These are phyloP conservation scores for Dichomitus squalens DNA, from an alignment of 1,284 basidiomycete species.

Conservation along the genomic window DNA sequence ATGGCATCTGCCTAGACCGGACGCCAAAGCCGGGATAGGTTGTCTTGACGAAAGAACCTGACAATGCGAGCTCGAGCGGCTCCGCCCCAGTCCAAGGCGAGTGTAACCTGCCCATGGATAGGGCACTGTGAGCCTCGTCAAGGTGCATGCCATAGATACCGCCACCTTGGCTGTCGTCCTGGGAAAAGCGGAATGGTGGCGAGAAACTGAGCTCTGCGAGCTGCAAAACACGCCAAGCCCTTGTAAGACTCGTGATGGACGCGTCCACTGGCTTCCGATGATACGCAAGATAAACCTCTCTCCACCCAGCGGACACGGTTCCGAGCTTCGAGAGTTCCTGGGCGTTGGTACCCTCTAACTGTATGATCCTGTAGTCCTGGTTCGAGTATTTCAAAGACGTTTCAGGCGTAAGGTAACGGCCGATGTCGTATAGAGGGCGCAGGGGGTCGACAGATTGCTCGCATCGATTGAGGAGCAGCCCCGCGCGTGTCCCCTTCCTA, in stretches of 20 bases:
- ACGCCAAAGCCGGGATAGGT: too few relatives aligned
- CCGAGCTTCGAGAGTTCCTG: too few relatives aligned
- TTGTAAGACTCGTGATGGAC: too few relatives aligned
- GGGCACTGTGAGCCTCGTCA: neutral
- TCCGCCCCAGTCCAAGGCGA: neutral
- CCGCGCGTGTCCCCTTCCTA: neutral
- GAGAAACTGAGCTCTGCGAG: neutral
- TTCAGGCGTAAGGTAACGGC: too few relatives aligned
- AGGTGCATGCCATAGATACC: too few relatives aligned
- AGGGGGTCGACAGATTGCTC: neutral
- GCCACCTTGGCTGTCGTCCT: neutral
- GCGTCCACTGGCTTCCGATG: too few relatives aligned
- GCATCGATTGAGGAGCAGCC: neutral
- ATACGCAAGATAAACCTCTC: neutral
- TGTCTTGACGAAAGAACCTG: neutral
- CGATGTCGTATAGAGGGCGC: neutral
- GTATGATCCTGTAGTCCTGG: too few relatives aligned
- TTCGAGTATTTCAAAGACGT: too few relatives aligned
- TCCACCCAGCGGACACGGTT: neutral
- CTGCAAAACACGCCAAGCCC: neutral
- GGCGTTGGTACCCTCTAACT: too few relatives aligned
- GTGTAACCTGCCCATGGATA: neutral
- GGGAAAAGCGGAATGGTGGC: neutral
- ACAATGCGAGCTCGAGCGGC: neutral
- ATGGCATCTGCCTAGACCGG: too few relatives aligned